Base-by-base conservation (phyloP, 805 yeast genomes). In the Priceomyces castillae region DNA sequence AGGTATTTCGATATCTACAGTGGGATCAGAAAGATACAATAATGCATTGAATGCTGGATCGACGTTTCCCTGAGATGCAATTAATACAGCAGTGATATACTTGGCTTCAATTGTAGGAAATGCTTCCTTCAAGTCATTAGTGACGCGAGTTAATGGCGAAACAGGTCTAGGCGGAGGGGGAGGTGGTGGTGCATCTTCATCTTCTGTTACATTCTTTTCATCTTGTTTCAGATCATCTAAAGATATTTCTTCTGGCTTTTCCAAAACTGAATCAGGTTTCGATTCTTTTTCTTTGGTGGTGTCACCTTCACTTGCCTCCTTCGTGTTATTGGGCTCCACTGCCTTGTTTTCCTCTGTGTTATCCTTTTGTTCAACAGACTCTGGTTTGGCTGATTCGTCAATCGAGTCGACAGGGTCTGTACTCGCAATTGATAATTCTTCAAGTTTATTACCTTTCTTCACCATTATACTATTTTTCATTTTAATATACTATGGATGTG, bases 31-130 rank as follows among this genome's bases (percentile, higher is more conserved):
- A 42, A 88, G 66, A 52, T 78, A 88, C 46, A 92, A 70, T 54
- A 90, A 69, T 0, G 97, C 97, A 61, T 84, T 86, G 70, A 92
- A 92, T 1, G 97, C 95, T 1, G 86, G 82, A 53, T 89, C 97
- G 35, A 88, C 61, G 38, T 77, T 72, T 22, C 95, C 96, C 38
- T 76, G 79, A 15, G 95, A 81, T 2, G 98, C 98, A 59, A 94
- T 86, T 44, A 90, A 70, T 1, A 88, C 83, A 22, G 95, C 90
- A 42, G 82, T 80, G 48, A 88, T 73, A 53, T 82, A 78, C 48
- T 81, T 78, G 23, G 77, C 85, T 34, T 89, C 96, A 18, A 81
- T 64, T 14, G 71, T 67, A 1, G 99, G 98, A 62, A 92, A 92
- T 0, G 97, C 97, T 17, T 88, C 96, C 53, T 75, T 73, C 49